These are phyloP conservation scores for Lathyrus oleraceus DNA, from an alignment of 306 rosid genomes.

Conservation along the genomic window DNA sequence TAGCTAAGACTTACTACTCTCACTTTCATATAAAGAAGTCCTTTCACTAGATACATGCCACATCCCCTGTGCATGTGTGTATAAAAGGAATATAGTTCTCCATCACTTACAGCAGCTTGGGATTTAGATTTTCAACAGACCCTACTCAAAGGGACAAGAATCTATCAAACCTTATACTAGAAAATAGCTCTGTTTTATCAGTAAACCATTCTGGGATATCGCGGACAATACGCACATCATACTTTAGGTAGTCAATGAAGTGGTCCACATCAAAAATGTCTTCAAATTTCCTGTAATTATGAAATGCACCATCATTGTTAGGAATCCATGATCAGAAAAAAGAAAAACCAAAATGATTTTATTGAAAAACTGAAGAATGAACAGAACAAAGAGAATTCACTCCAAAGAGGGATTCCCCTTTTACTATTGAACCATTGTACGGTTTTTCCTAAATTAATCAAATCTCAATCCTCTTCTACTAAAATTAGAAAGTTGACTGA, in stretches of 20 bases:
- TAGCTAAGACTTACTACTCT: background rate
- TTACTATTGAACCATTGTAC: background rate
- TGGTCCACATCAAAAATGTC: conserved; percentile 98
- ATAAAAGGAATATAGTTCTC: background rate
- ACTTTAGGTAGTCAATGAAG: conserved; percentile 91
- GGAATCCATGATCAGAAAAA: background rate
- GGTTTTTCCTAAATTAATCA: background rate
- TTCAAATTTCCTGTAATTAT: conserved; percentile 84
- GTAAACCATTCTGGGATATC: conserved; percentile 98
- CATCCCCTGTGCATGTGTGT: background rate
- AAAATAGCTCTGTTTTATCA: conserved; percentile 89
- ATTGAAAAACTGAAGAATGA: conserved; percentile 11
- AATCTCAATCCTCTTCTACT: background rate
- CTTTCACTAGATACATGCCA: background rate
- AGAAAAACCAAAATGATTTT: background rate
- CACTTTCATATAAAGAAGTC: background rate
- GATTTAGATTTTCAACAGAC: conserved; percentile 19
- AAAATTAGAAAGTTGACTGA: too few species aligned
- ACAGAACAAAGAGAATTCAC: background rate
- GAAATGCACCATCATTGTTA: conserved; percentile 26
- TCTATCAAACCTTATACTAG: conserved; percentile 76
- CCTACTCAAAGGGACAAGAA: conserved; percentile 27
- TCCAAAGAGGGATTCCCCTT: background rate
- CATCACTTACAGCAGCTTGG: conserved; percentile 13
- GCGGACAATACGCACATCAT: conserved; percentile 92